Conservation (phyloP, 1,139 yeast genomes). For the Pichia sp. region DNA sequence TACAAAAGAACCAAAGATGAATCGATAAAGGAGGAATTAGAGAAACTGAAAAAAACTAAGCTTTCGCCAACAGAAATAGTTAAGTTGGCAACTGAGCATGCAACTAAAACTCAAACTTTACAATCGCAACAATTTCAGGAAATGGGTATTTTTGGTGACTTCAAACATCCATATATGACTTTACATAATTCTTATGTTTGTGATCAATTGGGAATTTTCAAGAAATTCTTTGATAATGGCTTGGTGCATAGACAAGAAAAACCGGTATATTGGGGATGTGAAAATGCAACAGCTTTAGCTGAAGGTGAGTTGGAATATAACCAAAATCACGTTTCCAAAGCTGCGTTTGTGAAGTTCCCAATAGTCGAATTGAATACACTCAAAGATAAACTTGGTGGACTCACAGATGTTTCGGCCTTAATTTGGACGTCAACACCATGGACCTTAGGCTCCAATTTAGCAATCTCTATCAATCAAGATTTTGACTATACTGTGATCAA, state of each 20-base stretch:
- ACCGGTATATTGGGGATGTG: slow-evolving; percentile 98
- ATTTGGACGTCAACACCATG: slow-evolving; percentile 99
- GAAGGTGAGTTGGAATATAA: slow-evolving; percentile 93
- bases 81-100: slow-evolving; percentile 58
- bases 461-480: slow-evolving; percentile 62
- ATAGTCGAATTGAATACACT: slow-evolving; percentile 8
- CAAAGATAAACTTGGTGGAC: slow-evolving; percentile 1
- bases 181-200: slow-evolving; percentile 64
- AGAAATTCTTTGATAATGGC: slow-evolving; percentile 55
- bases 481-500: slow-evolving; percentile 51
- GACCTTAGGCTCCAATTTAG: slow-evolving; percentile 87
- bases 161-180: slow-evolving; percentile 66
- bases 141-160: slow-evolving; percentile 80
- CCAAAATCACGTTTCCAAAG: slow-evolving; percentile 59
- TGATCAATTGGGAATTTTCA: slow-evolving; percentile 65
- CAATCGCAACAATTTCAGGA: slow-evolving; percentile 61
- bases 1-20: slow-evolving; percentile 20
- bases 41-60: slow-evolving; percentile 16
- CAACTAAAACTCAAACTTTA: slow-evolving; percentile 50
- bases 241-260: slow-evolving; percentile 76
- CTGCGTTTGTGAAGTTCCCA: slow-evolving; percentile 70
- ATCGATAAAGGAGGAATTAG: slow-evolving; percentile 12
- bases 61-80: slow-evolving; percentile 51
- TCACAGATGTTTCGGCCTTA: slow-evolving; percentile 28
- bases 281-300: slow-evolving; percentile 88